phyloP scores from a whole-genome alignment of 1,284 basidiomycete genomes.

The Pseudozyma sp. region DNA sequence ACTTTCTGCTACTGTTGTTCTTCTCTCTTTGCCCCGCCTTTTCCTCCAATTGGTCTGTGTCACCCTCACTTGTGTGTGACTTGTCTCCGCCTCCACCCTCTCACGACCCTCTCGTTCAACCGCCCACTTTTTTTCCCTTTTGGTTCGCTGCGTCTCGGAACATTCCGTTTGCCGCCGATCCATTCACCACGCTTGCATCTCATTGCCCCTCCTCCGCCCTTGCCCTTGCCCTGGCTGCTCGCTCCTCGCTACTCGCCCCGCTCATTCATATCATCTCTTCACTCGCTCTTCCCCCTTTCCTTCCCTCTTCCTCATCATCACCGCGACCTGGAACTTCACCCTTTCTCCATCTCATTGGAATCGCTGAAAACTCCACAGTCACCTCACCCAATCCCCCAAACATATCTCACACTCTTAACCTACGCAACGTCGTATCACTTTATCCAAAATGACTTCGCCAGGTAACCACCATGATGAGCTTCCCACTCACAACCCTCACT shows the following conservation, averaged over 20 bases:
- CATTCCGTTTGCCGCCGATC: slow-evolving; percentile 36
- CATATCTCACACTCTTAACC: not conserved
- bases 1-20: slow-evolving; percentile 1
- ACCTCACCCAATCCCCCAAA: not conserved
- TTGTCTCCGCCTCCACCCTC: slow-evolving; percentile 15
- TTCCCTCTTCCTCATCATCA: slow-evolving; percentile 4
- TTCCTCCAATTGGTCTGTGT: slow-evolving; percentile 5
- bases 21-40: slow-evolving; percentile 7
- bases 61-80: slow-evolving; percentile 2
- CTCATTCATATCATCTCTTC: slow-evolving; percentile 1
- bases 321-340: slow-evolving; percentile 7
- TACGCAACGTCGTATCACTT: slow-evolving; percentile 5
- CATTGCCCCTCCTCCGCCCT: not conserved
- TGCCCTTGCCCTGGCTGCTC: not conserved
- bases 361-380: not conserved
- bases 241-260: not conserved
- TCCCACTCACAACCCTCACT: slow-evolving; percentile 59
- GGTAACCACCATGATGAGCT: slow-evolving; percentile 69
- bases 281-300: not conserved
- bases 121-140: slow-evolving; percentile 4
- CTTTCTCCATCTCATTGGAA: not conserved
- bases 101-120: slow-evolving; percentile 6
- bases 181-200: slow-evolving; percentile 2
- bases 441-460: slow-evolving; percentile 64
- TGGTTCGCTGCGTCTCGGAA: not conserved